Evolutionary conservation across 192 early-diverging fungal species (phyloP).

Genomic region (Coemansia sp.): DNA sequence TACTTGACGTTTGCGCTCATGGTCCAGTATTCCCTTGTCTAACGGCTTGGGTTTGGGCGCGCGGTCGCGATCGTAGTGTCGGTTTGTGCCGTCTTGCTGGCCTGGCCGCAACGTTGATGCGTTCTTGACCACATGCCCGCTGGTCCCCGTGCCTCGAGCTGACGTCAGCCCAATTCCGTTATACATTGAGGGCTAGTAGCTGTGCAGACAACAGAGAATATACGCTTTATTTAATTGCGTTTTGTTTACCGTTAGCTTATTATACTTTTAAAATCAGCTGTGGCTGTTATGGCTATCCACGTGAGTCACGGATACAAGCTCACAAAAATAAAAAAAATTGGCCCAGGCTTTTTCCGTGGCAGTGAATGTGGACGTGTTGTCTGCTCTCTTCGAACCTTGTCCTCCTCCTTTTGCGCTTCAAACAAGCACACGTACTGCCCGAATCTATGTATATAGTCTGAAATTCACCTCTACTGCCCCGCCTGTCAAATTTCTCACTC

Average conservation of each 20-base stretch:
- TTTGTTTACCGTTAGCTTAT: background rate
- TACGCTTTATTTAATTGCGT: background rate
- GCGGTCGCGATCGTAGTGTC: slow-evolving; percentile 51
- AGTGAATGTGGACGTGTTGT: background rate
- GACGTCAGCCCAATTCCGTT: slow-evolving; percentile 81
- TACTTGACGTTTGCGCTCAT: slow-evolving; percentile 83
- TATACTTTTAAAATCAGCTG: background rate
- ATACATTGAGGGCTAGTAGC: slow-evolving; percentile 54
- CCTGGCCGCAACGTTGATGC: slow-evolving; percentile 68
- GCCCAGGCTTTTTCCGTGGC: background rate
- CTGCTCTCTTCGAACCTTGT: background rate
- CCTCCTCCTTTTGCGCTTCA: background rate
- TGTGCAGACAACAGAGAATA: background rate
- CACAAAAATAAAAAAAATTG: background rate
- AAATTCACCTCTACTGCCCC: background rate
- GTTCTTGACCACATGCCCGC: slow-evolving; percentile 94
- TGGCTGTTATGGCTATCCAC: slow-evolving; percentile 1
- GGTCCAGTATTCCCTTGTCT: slow-evolving; percentile 65
- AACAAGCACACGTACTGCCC: background rate
- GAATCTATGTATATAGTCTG: background rate
- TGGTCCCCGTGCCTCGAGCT: slow-evolving; percentile 86
- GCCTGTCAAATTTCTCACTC: background rate
- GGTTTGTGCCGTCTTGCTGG: slow-evolving; percentile 55
- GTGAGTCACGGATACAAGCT: background rate
- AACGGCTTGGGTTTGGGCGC: slow-evolving; percentile 24